These are phyloP conservation scores for Pyronema omphalodes DNA, from an alignment of 495 filamentous ascomycete species.

Conservation along the genomic window DNA sequence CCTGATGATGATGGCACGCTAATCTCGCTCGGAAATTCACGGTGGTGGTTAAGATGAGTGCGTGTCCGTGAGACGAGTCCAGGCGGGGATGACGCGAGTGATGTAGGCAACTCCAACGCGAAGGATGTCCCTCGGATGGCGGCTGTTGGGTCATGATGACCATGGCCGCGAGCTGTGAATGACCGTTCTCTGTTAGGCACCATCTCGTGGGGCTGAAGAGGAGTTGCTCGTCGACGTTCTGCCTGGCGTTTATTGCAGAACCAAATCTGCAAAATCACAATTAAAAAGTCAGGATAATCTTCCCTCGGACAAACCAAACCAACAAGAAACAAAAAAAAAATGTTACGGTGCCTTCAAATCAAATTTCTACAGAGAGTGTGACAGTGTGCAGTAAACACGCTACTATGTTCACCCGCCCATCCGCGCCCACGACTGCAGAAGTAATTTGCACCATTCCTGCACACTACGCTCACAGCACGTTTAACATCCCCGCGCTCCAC, in stretches of 20 bases:
- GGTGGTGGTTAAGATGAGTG: not conserved
- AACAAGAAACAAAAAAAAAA: too few relatives aligned
- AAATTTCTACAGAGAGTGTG: too few relatives aligned
- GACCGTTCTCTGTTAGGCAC: conserved; percentile 13
- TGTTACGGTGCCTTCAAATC: too few relatives aligned
- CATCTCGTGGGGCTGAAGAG: conserved; percentile 66
- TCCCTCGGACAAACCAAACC: not conserved
- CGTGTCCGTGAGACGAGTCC: not conserved
- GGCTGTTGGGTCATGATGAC: not conserved
- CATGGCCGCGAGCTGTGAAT: not conserved
- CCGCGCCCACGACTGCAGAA: too few relatives aligned
- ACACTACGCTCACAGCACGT: too few relatives aligned
- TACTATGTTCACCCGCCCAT: too few relatives aligned
- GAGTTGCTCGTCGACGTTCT: conserved; percentile 74
- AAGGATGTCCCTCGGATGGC: not conserved
- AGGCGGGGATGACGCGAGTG: not conserved
- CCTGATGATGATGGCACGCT: not conserved
- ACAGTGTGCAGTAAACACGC: too few relatives aligned
- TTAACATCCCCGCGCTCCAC: too few relatives aligned
- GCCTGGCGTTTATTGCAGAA: conserved; percentile 97
- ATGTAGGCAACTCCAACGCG: not conserved
- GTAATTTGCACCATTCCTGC: too few relatives aligned
- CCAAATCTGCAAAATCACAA: conserved; percentile 57
- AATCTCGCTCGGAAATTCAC: not conserved
- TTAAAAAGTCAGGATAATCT: not conserved